phyloP scores from a whole-genome alignment of 2,329 filamentous ascomycete genomes.

The Exophiala lecanii-corni region DNA sequence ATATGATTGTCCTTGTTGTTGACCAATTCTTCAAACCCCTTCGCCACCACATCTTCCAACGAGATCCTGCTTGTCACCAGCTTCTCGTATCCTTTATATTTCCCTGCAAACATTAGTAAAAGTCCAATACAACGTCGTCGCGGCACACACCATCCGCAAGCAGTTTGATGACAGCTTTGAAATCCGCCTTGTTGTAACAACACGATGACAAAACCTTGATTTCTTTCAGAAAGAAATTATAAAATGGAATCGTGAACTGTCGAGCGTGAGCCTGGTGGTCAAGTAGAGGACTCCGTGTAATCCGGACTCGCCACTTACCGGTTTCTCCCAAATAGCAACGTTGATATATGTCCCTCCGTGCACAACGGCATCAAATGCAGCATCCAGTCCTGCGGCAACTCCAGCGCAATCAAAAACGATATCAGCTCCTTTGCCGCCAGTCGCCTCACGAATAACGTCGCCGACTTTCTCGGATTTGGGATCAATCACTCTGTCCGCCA shows the following conservation, averaged over 20 bases:
- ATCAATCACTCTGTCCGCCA: constrained; percentile 49
- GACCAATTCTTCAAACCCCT: constrained; percentile 32
- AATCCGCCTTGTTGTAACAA: constrained; percentile 31
- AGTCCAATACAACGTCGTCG: too few relatives aligned
- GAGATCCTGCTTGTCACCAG: constrained; percentile 33
- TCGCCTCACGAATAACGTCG: constrained; percentile 27
- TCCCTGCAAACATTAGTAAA: constrained; percentile 21
- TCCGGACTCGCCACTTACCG: too few relatives aligned
- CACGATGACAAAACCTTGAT: constrained; percentile 28
- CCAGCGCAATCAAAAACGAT: constrained; percentile 51
- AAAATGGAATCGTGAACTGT: constrained; percentile 26
- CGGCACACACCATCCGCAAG: constrained; percentile 31
- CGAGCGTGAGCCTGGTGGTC: too few relatives aligned
- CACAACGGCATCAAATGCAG: constrained; percentile 44
- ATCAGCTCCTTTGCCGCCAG: constrained; percentile 43
- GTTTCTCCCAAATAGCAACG: constrained; percentile 52
- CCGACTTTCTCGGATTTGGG: constrained; percentile 47
- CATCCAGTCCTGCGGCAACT: constrained; percentile 46
- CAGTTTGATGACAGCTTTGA: constrained; percentile 29
- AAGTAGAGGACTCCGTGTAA: too few relatives aligned
- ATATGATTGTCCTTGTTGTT: constrained; percentile 33
- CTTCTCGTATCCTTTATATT: constrained; percentile 30
- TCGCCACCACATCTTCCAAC: constrained; percentile 30
- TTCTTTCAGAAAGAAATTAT: constrained; percentile 29
- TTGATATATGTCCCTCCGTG: constrained; percentile 49